These are phyloP conservation scores for Micractinium conductrix DNA, from an alignment of 139 green algal genomes.

Conservation along the genomic window DNA sequence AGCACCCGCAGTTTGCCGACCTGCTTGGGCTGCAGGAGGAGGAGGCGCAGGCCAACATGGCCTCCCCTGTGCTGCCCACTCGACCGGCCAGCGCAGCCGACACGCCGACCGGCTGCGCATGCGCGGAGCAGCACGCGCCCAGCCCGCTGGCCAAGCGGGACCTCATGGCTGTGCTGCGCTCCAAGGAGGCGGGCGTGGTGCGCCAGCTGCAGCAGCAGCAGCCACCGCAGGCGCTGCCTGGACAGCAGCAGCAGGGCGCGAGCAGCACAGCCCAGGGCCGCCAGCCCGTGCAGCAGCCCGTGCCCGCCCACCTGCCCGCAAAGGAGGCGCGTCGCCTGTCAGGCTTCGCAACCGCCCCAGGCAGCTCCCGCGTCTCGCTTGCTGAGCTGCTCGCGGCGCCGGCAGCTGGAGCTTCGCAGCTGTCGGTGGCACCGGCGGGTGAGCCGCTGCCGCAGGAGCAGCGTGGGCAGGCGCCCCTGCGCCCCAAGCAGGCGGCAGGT, in stretches of 20 bases:
- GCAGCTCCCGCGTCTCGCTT: slow-evolving; percentile 10
- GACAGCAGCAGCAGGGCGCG: slow-evolving; percentile 7
- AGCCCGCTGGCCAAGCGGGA: slow-evolving; percentile 13
- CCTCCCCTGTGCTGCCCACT: slow-evolving; percentile 18
- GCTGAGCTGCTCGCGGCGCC: slow-evolving; percentile 5
- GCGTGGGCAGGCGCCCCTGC: background rate
- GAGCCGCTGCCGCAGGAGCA: background rate
- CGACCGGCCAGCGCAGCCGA: background rate
- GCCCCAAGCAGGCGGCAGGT: background rate
- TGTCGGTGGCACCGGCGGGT: background rate
- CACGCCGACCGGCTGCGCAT: background rate
- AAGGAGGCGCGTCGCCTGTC: no score
- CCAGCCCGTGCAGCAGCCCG: background rate
- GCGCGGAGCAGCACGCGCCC: background rate
- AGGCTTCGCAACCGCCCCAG: no score
- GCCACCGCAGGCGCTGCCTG: background rate
- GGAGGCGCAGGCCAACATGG: slow-evolving; percentile 24
- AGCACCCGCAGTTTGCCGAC: background rate
- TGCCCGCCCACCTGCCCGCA: no score
- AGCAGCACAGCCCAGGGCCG: no score
- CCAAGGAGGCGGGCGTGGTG: background rate
- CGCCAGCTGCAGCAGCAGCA: background rate
- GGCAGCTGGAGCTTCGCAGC: background rate
- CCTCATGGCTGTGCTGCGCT: slow-evolving; percentile 16
- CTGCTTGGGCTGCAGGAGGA: slow-evolving; percentile 7